phyloP scores from a whole-genome alignment of 805 yeast species.

The Candida arabinofermentans region DNA sequence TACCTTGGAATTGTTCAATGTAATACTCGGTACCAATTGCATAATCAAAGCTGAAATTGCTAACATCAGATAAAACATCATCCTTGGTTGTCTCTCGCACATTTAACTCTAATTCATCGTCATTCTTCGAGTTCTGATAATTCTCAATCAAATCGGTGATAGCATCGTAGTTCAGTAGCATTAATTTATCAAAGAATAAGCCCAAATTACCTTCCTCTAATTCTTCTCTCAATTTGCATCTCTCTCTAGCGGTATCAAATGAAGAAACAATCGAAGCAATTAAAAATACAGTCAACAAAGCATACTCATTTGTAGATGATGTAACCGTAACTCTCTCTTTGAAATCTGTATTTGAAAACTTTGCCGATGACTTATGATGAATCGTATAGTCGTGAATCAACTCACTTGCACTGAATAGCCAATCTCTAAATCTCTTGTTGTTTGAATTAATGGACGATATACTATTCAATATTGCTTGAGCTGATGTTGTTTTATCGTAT shows the following conservation, averaged over 20 bases:
- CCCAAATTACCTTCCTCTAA: constrained; percentile 55
- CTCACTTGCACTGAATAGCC: constrained; percentile 18
- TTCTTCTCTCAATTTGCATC: constrained; percentile 58
- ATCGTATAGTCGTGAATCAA: constrained; percentile 9
- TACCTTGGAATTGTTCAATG: constrained; percentile 23
- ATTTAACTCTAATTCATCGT: constrained; percentile 44
- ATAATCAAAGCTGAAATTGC: neutral
- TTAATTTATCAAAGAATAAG: constrained; percentile 47
- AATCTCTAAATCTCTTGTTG: constrained; percentile 10
- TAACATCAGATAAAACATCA: neutral
- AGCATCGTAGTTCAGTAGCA: constrained; percentile 49
- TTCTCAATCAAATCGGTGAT: constrained; percentile 63
- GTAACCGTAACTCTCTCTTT: neutral
- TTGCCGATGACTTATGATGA: constrained; percentile 4
- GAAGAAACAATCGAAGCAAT: constrained; percentile 61
- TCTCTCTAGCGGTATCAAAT: constrained; percentile 26
- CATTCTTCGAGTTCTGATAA: constrained; percentile 52
- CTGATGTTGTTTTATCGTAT: constrained; percentile 15
- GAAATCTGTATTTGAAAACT: constrained; percentile 6
- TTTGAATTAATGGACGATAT: neutral
- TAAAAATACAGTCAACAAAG: constrained; percentile 64
- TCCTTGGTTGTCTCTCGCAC: constrained; percentile 4
- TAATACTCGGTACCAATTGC: constrained; percentile 17
- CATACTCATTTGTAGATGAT: constrained; percentile 47
- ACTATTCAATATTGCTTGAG: constrained; percentile 11